phyloP scores from a whole-genome alignment of 1,139 yeast genomes.

The Blastobotrys proliferans region DNA sequence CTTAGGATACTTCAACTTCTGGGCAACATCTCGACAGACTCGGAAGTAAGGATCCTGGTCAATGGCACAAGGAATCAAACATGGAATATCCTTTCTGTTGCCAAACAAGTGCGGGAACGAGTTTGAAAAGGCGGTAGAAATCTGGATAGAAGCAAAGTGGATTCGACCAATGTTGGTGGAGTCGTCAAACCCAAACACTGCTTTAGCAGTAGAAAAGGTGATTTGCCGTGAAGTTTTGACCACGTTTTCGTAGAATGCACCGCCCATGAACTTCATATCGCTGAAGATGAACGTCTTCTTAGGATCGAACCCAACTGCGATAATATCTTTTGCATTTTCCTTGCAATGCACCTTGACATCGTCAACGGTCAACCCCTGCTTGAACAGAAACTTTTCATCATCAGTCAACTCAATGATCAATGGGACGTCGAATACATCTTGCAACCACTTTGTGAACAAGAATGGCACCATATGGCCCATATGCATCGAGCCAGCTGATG shows the following conservation, averaged over 20 bases:
- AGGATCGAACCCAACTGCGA: constrained; percentile 91
- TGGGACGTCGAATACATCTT: constrained; percentile 97
- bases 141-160: constrained; percentile 95
- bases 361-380: constrained; percentile 79
- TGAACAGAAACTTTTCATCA: constrained; percentile 95
- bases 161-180: constrained; percentile 91
- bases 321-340: constrained; percentile 83
- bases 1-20: constrained; percentile 81
- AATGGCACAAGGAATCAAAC: constrained; percentile 97
- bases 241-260: constrained; percentile 89
- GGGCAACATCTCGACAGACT: constrained; percentile 96
- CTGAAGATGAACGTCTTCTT: constrained; percentile 93
- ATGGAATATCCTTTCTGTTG: constrained; percentile 73
- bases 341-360: constrained; percentile 78
- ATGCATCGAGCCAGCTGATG: constrained; percentile 92
- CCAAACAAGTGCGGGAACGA: constrained; percentile 94
- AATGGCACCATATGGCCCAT: constrained; percentile 98
- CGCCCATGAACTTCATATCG: constrained; percentile 89
- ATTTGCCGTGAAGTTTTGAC: constrained; percentile 93
- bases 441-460: constrained; percentile 94
- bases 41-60: constrained; percentile 99
- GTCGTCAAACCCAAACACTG: constrained; percentile 97
- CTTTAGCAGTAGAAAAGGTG: constrained; percentile 91
- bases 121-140: constrained; percentile 92
- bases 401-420: constrained; percentile 93